phyloP scores from a whole-genome alignment of 1,284 basidiomycete species.

The Moesziomyces sp. region DNA sequence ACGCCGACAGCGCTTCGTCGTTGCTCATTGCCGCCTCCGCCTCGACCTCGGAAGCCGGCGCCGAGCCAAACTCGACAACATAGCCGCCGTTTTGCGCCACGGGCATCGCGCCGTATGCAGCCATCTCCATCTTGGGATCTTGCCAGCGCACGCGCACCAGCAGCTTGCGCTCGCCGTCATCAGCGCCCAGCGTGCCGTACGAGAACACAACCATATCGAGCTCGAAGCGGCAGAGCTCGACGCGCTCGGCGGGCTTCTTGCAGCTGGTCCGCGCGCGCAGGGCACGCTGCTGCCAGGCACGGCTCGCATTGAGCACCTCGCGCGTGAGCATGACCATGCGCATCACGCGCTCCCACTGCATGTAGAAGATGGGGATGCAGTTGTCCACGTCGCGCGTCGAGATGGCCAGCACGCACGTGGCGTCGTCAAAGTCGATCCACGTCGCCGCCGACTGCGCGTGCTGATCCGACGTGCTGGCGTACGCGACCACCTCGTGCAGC shows the following conservation, averaged over 20 bases:
- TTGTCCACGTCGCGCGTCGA: conserved; percentile 83
- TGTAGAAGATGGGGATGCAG: conserved; percentile 85
- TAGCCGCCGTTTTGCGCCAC: conserved; percentile 34
- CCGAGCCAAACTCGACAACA: conserved; percentile 44
- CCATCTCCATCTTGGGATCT: conserved; percentile 35
- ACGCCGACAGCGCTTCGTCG: conserved; percentile 79
- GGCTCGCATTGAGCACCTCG: conserved; percentile 71
- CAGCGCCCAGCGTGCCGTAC: conserved; percentile 69
- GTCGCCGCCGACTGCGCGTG: conserved; percentile 79
- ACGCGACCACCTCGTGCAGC: conserved; percentile 28
- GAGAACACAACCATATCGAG: conserved; percentile 68
- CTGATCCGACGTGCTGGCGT: conserved; percentile 66
- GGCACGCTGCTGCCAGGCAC: conserved; percentile 43
- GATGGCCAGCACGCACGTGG: conserved; percentile 84
- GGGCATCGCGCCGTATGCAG: conserved; percentile 14
- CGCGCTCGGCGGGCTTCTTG: conserved; percentile 28
- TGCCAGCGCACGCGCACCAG: conserved; percentile 48
- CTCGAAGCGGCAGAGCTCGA: conserved; percentile 27
- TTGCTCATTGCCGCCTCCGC: conserved; percentile 59
- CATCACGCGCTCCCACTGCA: conserved; percentile 88
- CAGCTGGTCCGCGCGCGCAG: conserved; percentile 22
- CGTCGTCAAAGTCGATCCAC: conserved; percentile 83
- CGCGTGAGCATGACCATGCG: conserved; percentile 91
- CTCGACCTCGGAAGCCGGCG: conserved; percentile 7
- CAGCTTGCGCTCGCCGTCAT: conserved; percentile 18